Evolutionary conservation across 2,329 filamentous ascomycete genomes (phyloP).

Genomic region (Trichoderma sp.): DNA sequence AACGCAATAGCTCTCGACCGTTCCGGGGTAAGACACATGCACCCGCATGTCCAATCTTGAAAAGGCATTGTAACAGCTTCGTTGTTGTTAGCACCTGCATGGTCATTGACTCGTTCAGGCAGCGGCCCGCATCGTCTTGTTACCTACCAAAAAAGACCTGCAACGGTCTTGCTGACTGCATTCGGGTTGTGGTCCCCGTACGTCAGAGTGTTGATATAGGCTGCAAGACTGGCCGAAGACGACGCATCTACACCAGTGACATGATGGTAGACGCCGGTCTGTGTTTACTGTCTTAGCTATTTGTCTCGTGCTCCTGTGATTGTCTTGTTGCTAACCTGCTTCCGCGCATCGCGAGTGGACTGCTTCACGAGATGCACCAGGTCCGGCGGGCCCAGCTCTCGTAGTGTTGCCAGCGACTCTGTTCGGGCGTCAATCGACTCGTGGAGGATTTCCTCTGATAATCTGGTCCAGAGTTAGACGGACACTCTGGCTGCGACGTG

Average conservation of each 20-base stretch:
- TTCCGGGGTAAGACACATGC: conserved; percentile 94
- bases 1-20: conserved; percentile 95
- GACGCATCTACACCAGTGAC: conserved; percentile 96
- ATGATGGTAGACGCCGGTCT: conserved; percentile 96
- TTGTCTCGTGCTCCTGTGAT: conserved; percentile 4
- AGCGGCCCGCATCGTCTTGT: background rate
- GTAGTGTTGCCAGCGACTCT: conserved; percentile 80
- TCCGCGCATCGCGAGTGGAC: conserved; percentile 59
- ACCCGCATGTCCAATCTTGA: conserved; percentile 98
- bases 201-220: conserved; percentile 97
- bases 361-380: conserved; percentile 92
- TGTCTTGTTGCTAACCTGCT: conserved; percentile 50
- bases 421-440: conserved; percentile 92
- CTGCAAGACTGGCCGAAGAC: conserved; percentile 92
- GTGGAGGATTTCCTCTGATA: conserved; percentile 90
- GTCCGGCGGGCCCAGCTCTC: conserved; percentile 94
- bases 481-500: background rate
- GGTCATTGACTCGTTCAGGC: conserved; percentile 17
- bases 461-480: conserved; percentile 56
- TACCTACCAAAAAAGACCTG: conserved; percentile 87
- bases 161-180: conserved; percentile 78
- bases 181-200: conserved; percentile 82
- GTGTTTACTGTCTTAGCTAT: conserved; percentile 28
- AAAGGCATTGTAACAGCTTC: conserved; percentile 95
- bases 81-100: conserved; percentile 22